phyloP scores from a whole-genome alignment of 148 eudicot species.

The Rhododendron vialii region DNA sequence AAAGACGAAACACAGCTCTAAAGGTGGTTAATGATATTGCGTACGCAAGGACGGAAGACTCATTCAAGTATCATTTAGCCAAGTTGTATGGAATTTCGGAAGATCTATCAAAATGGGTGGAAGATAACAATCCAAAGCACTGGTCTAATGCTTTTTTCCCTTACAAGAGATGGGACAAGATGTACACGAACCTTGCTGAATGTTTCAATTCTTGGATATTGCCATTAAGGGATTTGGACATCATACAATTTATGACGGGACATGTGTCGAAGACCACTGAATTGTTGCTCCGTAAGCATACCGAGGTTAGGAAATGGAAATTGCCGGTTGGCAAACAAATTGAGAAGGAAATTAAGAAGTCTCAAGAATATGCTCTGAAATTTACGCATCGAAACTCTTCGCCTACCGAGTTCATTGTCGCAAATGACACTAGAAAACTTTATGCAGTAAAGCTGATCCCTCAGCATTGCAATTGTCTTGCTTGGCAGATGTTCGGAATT shows the following conservation, averaged over 20 bases:
- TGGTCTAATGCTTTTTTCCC: no score
- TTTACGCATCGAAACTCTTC: not conserved
- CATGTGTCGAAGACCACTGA: not conserved
- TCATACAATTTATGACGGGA: no score
- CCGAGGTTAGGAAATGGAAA: not conserved
- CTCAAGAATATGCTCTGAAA: not conserved
- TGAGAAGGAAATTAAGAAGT: not conserved
- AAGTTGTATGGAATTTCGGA: not conserved
- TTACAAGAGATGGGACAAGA: no score
- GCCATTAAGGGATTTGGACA: no score
- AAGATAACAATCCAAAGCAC: no score
- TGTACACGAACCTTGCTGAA: no score
- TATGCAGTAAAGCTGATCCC: not conserved
- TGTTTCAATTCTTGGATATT: no score
- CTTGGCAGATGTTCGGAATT: not conserved
- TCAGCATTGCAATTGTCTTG: not conserved
- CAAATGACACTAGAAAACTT: not conserved
- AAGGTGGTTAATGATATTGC: not conserved
- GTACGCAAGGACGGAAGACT: not conserved
- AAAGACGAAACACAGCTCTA: not conserved
- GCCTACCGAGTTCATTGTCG: not conserved
- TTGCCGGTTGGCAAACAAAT: not conserved
- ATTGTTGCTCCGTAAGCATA: not conserved
- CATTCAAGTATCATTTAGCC: not conserved
- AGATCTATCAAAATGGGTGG: no score